Percentiles rank a stretch among this genome's conserved stretches.
Conservation (phyloP, 352 stramenopile species). For the Phytophthora cactorum region DNA sequence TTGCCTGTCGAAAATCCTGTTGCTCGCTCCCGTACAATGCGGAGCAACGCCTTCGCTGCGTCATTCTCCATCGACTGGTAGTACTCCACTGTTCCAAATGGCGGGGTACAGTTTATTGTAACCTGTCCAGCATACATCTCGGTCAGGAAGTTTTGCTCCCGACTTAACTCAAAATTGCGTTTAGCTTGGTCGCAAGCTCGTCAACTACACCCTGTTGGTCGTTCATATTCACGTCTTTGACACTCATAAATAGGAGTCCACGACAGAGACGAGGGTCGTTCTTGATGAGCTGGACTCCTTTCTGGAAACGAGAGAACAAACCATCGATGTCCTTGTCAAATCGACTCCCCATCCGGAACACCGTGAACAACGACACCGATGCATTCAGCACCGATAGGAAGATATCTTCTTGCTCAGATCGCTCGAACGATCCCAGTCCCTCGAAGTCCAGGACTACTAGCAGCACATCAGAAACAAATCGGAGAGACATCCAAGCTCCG, state of each 20-base stretch:
- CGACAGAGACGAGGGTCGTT: constrained; percentile 58
- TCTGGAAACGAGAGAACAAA: constrained; percentile 71
- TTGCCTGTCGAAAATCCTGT: neutral
- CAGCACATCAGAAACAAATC: constrained; percentile 43
- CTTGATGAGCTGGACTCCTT: constrained; percentile 65
- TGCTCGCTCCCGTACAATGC: neutral
- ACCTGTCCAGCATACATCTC: neutral
- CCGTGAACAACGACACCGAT: constrained; percentile 65
- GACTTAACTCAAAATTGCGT: neutral
- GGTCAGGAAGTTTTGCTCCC: neutral
- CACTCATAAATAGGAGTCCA: constrained; percentile 61
- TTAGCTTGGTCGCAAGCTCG: constrained; percentile 59
- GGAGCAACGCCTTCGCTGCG: neutral
- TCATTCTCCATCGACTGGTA: neutral
- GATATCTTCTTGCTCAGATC: constrained; percentile 74
- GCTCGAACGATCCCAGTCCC: constrained; percentile 75
- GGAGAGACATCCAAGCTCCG: constrained; percentile 46
- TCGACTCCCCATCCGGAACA: constrained; percentile 78
- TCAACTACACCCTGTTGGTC: constrained; percentile 50
- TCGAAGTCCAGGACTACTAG: constrained; percentile 81
- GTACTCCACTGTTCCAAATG: neutral
- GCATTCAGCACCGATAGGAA: constrained; percentile 80
- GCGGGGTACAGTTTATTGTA: neutral
- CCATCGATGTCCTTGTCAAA: constrained; percentile 80
- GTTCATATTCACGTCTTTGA: constrained; percentile 78